Conservation (phyloP, 1,284 basidiomycete species). For the Amylostereum areolatum region DNA sequence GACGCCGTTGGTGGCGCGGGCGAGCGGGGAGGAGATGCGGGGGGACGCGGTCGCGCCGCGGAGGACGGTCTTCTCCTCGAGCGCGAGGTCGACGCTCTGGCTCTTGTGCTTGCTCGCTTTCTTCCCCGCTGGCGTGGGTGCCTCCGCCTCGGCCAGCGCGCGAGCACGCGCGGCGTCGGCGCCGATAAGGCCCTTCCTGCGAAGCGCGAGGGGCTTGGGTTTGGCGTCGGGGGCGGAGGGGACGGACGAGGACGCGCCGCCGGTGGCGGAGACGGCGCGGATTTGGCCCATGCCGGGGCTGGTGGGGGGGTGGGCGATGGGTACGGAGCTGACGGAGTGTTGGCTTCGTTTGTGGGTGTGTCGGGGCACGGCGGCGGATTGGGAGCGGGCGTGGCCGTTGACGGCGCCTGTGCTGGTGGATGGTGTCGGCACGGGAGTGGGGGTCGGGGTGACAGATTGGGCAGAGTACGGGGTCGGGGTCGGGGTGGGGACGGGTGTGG, state of each 20-base stretch:
- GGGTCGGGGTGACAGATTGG: too few relatives aligned
- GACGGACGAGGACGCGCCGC: constrained; percentile 33
- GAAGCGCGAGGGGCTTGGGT: constrained; percentile 10
- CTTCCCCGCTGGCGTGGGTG: background rate
- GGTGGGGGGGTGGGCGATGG: constrained; percentile 68
- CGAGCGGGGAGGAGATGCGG: constrained; percentile 38
- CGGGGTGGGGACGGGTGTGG: too few relatives aligned
- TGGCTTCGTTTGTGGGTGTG: constrained; percentile 56
- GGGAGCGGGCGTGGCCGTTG: constrained; percentile 4
- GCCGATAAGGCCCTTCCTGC: constrained; percentile 25
- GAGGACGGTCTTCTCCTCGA: too few relatives aligned
- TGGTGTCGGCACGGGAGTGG: too few relatives aligned
- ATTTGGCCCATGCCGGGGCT: constrained; percentile 50
- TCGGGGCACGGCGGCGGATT: constrained; percentile 21
- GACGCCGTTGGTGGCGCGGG: constrained; percentile 45
- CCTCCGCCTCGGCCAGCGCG: constrained; percentile 1
- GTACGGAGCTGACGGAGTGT: constrained; percentile 72
- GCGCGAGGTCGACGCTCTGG: background rate
- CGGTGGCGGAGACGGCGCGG: background rate
- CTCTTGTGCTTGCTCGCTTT: constrained; percentile 7
- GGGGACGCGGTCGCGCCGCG: constrained; percentile 15
- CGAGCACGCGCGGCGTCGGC: background rate
- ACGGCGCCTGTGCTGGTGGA: too few relatives aligned
- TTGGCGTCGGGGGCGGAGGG: constrained; percentile 17
- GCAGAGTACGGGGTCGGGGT: too few relatives aligned